Conservation (phyloP, 805 yeast species). For the Debaryomyces castellii region DNA sequence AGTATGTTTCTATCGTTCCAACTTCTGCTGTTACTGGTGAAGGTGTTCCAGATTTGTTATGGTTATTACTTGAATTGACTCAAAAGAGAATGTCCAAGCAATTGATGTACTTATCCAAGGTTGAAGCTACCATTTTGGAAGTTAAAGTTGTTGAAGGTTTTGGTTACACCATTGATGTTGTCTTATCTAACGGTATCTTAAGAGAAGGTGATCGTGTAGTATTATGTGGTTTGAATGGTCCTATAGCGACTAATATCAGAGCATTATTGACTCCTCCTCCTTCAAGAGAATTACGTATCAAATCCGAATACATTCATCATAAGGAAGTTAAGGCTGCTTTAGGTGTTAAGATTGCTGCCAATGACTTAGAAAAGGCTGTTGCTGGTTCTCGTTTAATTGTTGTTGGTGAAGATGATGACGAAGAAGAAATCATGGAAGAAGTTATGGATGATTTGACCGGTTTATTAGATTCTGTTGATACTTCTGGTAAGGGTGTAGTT, state of each 20-base stretch:
- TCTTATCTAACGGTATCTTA: conserved; percentile 92
- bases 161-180: conserved; percentile 98
- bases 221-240: conserved; percentile 97
- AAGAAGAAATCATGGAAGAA: conserved; percentile 95
- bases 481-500: conserved; percentile 93
- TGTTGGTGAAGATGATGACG: conserved; percentile 96
- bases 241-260: conserved; percentile 92
- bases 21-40: conserved; percentile 99
- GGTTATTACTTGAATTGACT: conserved; percentile 91
- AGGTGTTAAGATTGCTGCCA: conserved; percentile 98
- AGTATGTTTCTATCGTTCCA: conserved; percentile 94
- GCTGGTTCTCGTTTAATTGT: conserved; percentile 96
- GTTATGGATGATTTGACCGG: conserved; percentile 99
- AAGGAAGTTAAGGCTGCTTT: conserved; percentile 98
- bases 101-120: conserved; percentile 89
- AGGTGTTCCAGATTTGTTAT: conserved; percentile 98
- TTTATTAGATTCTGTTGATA: conserved; percentile 89
- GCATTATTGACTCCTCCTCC: conserved; percentile 98
- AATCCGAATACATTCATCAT: conserved; percentile 94
- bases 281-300: conserved; percentile 89
- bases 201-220: conserved; percentile 95
- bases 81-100: conserved; percentile 99
- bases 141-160: conserved; percentile 98
- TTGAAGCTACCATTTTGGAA: conserved; percentile 95
- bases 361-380: conserved; percentile 96